Percentiles rank a stretch among this genome's conserved stretches.
phyloP scores from a whole-genome alignment of 208 protist genomes.

The Trypanosomatidae sp. region DNA sequence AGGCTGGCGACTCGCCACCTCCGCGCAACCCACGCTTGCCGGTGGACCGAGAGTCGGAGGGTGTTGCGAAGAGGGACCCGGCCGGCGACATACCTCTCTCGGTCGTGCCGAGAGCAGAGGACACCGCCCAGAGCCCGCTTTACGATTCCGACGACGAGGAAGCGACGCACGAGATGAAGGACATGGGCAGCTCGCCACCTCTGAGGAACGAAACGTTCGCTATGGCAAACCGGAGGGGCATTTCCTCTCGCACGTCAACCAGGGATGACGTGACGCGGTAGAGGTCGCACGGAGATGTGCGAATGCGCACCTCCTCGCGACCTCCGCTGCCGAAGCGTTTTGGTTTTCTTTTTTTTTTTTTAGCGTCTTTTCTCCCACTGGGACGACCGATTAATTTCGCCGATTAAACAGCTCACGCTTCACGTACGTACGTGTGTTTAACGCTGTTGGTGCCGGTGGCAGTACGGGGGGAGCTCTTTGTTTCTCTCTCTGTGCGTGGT shows the following conservation, averaged over 20 bases:
- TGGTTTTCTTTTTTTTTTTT: background rate
- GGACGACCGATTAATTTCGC: background rate
- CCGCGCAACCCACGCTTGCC: conserved; percentile 41
- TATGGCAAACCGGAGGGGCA: conserved; percentile 18
- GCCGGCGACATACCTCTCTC: conserved; percentile 22
- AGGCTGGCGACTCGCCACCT: conserved; percentile 50
- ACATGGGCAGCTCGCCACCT: conserved; percentile 50
- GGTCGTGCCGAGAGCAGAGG: conserved; percentile 34
- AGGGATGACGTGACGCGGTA: conserved; percentile 11
- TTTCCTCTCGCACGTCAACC: conserved; percentile 5
- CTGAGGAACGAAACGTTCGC: conserved; percentile 45
- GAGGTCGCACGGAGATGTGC: background rate
- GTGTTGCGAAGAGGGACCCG: background rate
- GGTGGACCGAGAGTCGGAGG: conserved; percentile 13
- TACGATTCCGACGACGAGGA: conserved; percentile 57
- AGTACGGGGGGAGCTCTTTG: background rate
- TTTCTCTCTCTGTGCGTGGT: background rate
- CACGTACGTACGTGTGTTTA: background rate
- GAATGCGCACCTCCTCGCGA: background rate
- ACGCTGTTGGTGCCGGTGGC: background rate
- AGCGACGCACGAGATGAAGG: conserved; percentile 19
- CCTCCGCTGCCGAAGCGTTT: background rate
- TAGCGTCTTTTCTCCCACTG: background rate
- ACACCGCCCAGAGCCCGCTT: conserved; percentile 52
- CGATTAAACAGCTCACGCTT: background rate